These are phyloP conservation scores for Schrenkiella parvula DNA, from an alignment of 345 rosid species.

Conservation along the genomic window DNA sequence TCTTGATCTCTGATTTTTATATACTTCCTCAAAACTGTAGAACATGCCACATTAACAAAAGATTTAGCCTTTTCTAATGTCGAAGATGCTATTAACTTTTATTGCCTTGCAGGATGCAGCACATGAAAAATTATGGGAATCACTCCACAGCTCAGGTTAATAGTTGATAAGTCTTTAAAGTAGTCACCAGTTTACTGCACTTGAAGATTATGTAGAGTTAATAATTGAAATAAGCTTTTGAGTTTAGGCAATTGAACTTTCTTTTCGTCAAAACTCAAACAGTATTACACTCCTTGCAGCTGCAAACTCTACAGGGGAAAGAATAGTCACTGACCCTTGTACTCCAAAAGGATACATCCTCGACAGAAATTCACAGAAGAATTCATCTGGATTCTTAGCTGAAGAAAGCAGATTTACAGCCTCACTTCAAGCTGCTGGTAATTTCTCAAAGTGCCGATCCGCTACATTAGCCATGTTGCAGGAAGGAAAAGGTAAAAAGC, in stretches of 20 bases:
- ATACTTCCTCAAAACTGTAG: neutral
- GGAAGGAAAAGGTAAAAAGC: slow-evolving; percentile 61
- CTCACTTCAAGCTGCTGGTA: slow-evolving; percentile 57
- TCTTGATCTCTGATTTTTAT: neutral
- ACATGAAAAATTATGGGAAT: slow-evolving; percentile 58
- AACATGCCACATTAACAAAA: neutral
- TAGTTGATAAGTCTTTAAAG: neutral
- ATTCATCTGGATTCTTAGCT: slow-evolving; percentile 37
- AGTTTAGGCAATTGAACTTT: neutral
- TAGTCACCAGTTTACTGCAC: neutral
- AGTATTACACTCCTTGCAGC: slow-evolving; percentile 37
- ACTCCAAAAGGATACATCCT: slow-evolving; percentile 66
- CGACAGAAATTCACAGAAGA: slow-evolving; percentile 28
- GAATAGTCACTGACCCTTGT: slow-evolving; percentile 65
- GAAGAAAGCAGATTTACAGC: slow-evolving; percentile 36
- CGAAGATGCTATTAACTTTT: slow-evolving; percentile 17
- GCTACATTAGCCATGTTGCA: slow-evolving; percentile 59
- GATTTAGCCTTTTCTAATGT: neutral
- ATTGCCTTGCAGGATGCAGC: slow-evolving; percentile 65
- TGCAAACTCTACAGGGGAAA: slow-evolving; percentile 37
- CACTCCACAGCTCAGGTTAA: slow-evolving; percentile 45
- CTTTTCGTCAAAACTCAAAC: neutral
- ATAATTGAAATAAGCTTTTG: too few relatives aligned
- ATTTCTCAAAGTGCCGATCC: slow-evolving; percentile 88
- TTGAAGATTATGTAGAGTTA: neutral